A percentile compares a stretch with the other conserved stretches of the same genome.
Evolutionary conservation across 495 filamentous ascomycete genomes (phyloP).

Genomic region (Geopyxis carbonaria): DNA sequence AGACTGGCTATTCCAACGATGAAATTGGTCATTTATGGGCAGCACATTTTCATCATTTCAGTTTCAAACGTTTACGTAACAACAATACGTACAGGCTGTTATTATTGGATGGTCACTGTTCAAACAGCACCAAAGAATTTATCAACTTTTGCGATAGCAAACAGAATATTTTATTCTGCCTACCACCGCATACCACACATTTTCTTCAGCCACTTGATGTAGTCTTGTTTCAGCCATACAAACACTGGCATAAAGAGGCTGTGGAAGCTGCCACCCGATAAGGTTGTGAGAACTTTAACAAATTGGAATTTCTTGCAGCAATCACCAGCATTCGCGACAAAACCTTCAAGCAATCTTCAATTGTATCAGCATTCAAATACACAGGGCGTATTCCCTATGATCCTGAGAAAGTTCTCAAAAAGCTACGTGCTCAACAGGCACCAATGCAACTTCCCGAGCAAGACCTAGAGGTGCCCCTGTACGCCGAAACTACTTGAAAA

Average conservation of each 20-base stretch:
- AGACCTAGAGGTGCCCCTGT: neutral
- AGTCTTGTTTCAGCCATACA: constrained; percentile 15
- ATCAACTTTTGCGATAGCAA: constrained; percentile 5
- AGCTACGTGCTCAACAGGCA: neutral
- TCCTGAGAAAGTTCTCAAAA: constrained; percentile 5
- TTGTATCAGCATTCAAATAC: constrained; percentile 1
- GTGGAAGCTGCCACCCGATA: constrained; percentile 11
- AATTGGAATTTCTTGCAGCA: constrained; percentile 15
- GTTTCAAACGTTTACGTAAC: neutral
- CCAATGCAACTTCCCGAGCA: neutral
- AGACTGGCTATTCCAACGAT: constrained; percentile 14
- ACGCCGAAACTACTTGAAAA: neutral
- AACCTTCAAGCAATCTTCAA: constrained; percentile 7
- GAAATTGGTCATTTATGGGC: constrained; percentile 3
- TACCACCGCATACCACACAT: neutral
- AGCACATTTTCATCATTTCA: constrained; percentile 8
- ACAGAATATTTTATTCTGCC: constrained; percentile 4
- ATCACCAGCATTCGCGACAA: constrained; percentile 4
- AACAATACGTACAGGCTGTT: constrained; percentile 1
- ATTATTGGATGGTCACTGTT: constrained; percentile 6
- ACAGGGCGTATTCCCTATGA: constrained; percentile 11
- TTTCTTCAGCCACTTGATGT: neutral
- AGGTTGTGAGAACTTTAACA: constrained; percentile 10
- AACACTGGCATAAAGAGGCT: constrained; percentile 12
- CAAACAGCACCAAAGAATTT: neutral